Evolutionary conservation across 345 rosid genomes (phyloP), one percentile per base, ranked within the genome.

Genomic region (Sonneratia alba): DNA sequence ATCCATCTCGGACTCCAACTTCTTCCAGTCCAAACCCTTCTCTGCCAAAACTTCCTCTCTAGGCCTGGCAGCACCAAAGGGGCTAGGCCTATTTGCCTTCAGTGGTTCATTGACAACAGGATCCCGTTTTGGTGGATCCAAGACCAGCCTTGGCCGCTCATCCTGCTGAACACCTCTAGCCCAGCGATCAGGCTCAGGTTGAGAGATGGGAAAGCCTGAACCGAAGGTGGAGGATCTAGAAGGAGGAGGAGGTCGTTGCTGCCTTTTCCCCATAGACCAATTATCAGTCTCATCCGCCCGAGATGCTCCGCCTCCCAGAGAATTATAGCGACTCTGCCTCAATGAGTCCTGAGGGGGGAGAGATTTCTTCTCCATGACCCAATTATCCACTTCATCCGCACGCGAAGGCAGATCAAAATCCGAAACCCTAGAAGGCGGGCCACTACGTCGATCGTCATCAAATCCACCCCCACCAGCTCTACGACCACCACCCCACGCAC

Each of bases 11-110:
- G 79, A 73, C 19, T 95, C 99, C 80, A 88, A 75, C 70, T 87
- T 89, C 91, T 85, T 92, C 91, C 91, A 95, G 73, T 95, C 99
- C 81, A 95, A 76, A 65, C 98, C 98, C 79, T 92, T 95, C 72
- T 88, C 99, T 3, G 98, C 97, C 75, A 92, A 79, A 43, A 95
- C 92, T 77, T 92, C 83, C 81, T 95, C 99, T 74, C 98, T 85
- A 0, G 99, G 99, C 82, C 93, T 87, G 0, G 99, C 99, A 36
- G 81, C 89, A 3, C 99, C 99, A 76, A 95, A 95, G 1, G 98
- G 99, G 75, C 76, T 95, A 22, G 96, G 70, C 87, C 79, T 89
- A 74, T 81, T 85, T 32, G 91, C 74, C 76, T 83, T 92, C 81
- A 61, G 83, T 24, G 77, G 36, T 36, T 89, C 93, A 70, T 32